Conservation (phyloP, 1,284 basidiomycete genomes). For the Polyporus tsugae region DNA sequence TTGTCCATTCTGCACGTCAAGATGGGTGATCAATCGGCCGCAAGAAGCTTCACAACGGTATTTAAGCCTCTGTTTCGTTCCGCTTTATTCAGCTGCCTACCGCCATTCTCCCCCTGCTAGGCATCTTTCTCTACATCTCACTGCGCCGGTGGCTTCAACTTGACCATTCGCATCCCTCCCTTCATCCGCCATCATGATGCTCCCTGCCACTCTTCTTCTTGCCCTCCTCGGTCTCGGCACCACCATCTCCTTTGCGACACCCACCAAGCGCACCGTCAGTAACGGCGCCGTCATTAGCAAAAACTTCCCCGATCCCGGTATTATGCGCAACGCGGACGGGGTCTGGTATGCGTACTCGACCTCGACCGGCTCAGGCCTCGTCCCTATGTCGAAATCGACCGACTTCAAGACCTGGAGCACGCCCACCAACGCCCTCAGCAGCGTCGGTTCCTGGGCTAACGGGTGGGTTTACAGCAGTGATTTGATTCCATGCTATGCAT, state of each 20-base stretch:
- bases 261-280: neutral
- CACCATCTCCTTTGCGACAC: neutral
- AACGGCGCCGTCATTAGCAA: conserved; percentile 15
- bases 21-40: neutral
- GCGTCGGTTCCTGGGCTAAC: neutral
- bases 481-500: neutral
- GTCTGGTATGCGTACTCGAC: conserved; percentile 22
- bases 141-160: neutral
- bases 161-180: neutral
- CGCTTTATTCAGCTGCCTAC: neutral
- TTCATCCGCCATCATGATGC: neutral
- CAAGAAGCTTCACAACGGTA: neutral
- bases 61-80: neutral
- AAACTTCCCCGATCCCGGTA: conserved; percentile 19
- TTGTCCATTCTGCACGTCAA: neutral
- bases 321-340: conserved; percentile 14
- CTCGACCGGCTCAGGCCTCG: conserved; percentile 9
- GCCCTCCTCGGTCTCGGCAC: neutral
- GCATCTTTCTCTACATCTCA: neutral
- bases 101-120: neutral
- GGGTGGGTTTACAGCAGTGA: neutral
- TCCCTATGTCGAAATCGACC: conserved; percentile 13
- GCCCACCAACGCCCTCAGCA: neutral
- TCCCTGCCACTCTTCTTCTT: neutral
- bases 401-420: conserved; percentile 13